These are phyloP conservation scores for Scheffersomyces lignosus DNA, from an alignment of 805 yeast species.

Conservation along the genomic window DNA sequence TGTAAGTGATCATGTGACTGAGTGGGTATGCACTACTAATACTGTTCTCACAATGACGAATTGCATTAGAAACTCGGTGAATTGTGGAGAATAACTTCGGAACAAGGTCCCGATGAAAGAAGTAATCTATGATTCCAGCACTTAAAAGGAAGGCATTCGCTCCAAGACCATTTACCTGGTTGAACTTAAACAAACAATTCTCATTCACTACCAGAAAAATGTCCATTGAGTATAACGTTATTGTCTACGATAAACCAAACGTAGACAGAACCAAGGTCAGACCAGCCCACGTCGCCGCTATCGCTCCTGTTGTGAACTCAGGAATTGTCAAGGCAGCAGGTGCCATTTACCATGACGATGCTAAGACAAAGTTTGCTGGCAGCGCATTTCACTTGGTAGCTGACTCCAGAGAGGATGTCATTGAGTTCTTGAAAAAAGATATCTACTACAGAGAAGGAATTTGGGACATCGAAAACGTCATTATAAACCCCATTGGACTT, in stretches of 20 bases:
- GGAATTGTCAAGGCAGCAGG: constrained; percentile 45
- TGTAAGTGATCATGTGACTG: too few relatives aligned
- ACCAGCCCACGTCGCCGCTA: constrained; percentile 51
- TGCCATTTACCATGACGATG: constrained; percentile 41
- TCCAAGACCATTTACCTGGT: too few relatives aligned
- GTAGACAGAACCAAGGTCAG: constrained; percentile 55
- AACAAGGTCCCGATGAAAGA: too few relatives aligned
- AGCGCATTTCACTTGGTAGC: constrained; percentile 65
- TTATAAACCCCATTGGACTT: constrained; percentile 53
- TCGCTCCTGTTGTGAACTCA: constrained; percentile 40
- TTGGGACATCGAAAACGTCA: constrained; percentile 70
- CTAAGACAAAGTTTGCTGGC: constrained; percentile 61
- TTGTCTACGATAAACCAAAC: constrained; percentile 69
- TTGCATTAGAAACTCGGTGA: too few relatives aligned
- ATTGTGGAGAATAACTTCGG: too few relatives aligned
- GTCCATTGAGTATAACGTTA: constrained; percentile 45
- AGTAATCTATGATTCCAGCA: too few relatives aligned
- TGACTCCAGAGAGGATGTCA: constrained; percentile 61
- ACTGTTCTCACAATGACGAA: too few relatives aligned
- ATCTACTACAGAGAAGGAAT: constrained; percentile 63
- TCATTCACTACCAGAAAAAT: constrained; percentile 7
- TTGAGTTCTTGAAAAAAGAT: constrained; percentile 64
- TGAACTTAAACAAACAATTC: background rate
- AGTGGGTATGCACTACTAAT: too few relatives aligned
- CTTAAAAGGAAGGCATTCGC: too few relatives aligned